phyloP scores from a whole-genome alignment of 1,284 basidiomycete genomes.

The Puccinia polysora region DNA sequence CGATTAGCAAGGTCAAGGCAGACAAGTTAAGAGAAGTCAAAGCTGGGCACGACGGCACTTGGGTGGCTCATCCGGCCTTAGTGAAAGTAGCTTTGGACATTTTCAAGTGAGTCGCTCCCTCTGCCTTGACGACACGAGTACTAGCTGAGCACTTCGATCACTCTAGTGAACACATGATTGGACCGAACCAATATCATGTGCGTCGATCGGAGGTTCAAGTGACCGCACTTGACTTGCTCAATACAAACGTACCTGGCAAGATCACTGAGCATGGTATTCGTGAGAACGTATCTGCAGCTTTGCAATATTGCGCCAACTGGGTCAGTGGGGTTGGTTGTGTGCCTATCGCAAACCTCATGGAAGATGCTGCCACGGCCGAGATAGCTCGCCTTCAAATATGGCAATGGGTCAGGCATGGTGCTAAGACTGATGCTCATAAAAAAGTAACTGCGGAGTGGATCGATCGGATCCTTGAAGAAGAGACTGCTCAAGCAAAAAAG shows the following conservation, averaged over 20 bases:
- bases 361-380: constrained; percentile 96
- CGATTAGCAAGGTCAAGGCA: constrained; percentile 92
- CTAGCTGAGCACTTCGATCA: neutral
- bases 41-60: constrained; percentile 82
- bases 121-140: constrained; percentile 38
- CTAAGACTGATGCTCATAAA: constrained; percentile 72
- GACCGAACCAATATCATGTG: constrained; percentile 94
- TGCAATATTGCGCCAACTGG: constrained; percentile 89
- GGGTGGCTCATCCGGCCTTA: constrained; percentile 92
- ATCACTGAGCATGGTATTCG: constrained; percentile 79
- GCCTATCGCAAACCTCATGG: constrained; percentile 77
- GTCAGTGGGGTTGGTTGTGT: constrained; percentile 95
- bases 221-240: constrained; percentile 76
- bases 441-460: constrained; percentile 71
- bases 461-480: constrained; percentile 71
- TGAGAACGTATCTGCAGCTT: constrained; percentile 73
- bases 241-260: constrained; percentile 74
- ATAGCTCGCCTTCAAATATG: constrained; percentile 72
- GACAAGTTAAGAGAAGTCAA: constrained; percentile 96
- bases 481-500: constrained; percentile 61
- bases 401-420: constrained; percentile 87
- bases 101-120: constrained; percentile 64
- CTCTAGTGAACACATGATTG: constrained; percentile 69
- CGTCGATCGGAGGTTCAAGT: constrained; percentile 86
- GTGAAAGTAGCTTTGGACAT: constrained; percentile 85